Base-by-base conservation (phyloP, 2,329 filamentous ascomycete genomes). In the Phialophora chinensis region DNA sequence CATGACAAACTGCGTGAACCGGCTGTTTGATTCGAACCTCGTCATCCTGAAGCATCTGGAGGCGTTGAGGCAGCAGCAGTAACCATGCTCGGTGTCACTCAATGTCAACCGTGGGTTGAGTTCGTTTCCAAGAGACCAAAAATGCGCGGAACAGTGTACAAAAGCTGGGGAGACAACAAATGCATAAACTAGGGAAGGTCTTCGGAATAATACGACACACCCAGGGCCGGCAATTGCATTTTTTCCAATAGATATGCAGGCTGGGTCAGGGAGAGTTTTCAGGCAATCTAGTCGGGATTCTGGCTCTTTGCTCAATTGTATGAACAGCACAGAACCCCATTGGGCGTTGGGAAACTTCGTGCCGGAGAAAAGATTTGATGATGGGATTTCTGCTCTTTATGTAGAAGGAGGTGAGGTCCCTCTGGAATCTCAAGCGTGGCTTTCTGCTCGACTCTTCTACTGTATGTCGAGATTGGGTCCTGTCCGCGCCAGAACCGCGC, bases 1-100 rank as follows among this genome's bases (percentile, higher is more conserved):
- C 79, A 86, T 97, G 77, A 84, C 89, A 78, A 97, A 97, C 83
- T 99, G 95, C 76, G 93, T 98, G 64, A 91, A 97, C 75, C 86
- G 95, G 64, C 98, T 96, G 81, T 85, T 98, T 81, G 95, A 99
- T 79, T 87, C 93, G 69, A 95, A 94, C 80, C 81, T 91, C 71
- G 83, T 92, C 61, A 91, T 96, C n/a, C 83, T 97, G 79, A 90
- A 89, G 83, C 91, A 97, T 77, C 81, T 98, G 75, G 89, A 95
- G 77, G 86, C 79, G 68, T 80, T 91, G 79, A 80, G 85, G 68
- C 62, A 66, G 44, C 77, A 77, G 42, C 75, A 79, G 69, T 79
- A 73, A 71, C 52, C 47, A 33, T 44, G 57, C 44, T 52, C 38
- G 7, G 38, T n/a, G 38, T 8, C 14, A 8, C 29, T 50, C 17